A percentile compares a stretch with the other conserved stretches of the same genome.
phyloP scores from a whole-genome alignment of 2,329 filamentous ascomycete genomes.

The Alternaria sp. region DNA sequence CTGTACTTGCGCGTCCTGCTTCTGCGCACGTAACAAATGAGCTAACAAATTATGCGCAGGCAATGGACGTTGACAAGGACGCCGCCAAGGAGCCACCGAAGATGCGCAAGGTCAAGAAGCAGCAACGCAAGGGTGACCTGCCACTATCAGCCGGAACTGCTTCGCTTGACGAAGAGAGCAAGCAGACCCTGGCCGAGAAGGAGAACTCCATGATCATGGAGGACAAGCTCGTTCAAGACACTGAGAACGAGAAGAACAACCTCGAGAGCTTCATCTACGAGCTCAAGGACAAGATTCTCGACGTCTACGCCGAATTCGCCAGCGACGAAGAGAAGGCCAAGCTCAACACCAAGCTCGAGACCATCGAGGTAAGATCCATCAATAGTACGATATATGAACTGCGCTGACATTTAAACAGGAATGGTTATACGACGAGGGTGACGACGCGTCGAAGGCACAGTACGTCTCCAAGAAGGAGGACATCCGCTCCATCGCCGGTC shows the following conservation, averaged over 20 bases:
- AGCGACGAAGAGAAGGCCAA: slow-evolving; percentile 91
- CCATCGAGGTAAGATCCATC: slow-evolving; percentile 74
- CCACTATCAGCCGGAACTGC: slow-evolving; percentile 84
- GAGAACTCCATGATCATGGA: slow-evolving; percentile 94
- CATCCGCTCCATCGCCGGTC: slow-evolving; percentile 86
- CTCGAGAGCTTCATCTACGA: slow-evolving; percentile 98
- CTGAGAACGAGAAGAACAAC: slow-evolving; percentile 99
- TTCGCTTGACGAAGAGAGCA: slow-evolving; percentile 73
- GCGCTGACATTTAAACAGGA: slow-evolving; percentile 64
- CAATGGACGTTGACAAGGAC: slow-evolving; percentile 50
- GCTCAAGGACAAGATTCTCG: slow-evolving; percentile 91
- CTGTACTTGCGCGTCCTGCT: slow-evolving; percentile 36
- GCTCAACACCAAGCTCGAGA: slow-evolving; percentile 81
- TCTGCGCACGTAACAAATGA: slow-evolving; percentile 25
- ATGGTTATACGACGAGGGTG: slow-evolving; percentile 97
- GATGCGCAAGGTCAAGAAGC: slow-evolving; percentile 99
- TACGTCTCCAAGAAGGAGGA: slow-evolving; percentile 97
- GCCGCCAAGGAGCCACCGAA: slow-evolving; percentile 63
- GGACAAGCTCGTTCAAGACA: slow-evolving; percentile 97
- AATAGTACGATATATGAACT: no score
- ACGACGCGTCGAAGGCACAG: slow-evolving; percentile 90
- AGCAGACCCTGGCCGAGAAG: slow-evolving; percentile 75
- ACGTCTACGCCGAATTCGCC: slow-evolving; percentile 85
- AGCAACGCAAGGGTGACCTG: slow-evolving; percentile 95
- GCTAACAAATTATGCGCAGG: slow-evolving; percentile 43